Base-by-base conservation (phyloP, 805 yeast genomes). In the Saccharomycopsis synnaedendra region DNA sequence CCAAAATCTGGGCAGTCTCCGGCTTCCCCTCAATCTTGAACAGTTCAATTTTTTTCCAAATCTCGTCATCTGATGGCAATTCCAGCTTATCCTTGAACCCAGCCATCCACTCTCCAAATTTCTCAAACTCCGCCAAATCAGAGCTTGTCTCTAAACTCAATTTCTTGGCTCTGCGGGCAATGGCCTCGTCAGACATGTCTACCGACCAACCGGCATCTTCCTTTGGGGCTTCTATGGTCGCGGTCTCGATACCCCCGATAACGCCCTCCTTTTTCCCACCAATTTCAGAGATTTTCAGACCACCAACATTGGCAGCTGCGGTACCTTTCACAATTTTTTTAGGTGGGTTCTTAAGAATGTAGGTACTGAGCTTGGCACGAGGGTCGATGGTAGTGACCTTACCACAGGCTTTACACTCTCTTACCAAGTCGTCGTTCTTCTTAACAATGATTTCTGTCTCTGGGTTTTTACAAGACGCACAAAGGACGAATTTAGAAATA, bases 391-490 rank as follows among this genome's bases (percentile, higher is more conserved):
- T 58, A 27, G 73, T 62, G 55, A 34, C 41, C 64, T 82, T 79
- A 69, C 98, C 98, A 74, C 98, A 93, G 28, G 98, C 98, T 65
- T 93, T 93, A 74, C 98, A 93, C 66, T 93, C 97, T 67, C 88
- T 81, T 57, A 80, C 82, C 62, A 93, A 70, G 56, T 71, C 72
- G 41, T 82, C 93, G 55, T 78, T 82, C 57, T 80, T 83, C 58
- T 81, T 79, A 57, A 93, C 73, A 56, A 80, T 73, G 62, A 89
- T 81, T 63, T 87, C 97, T 29, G 98, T 93, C 70, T 93, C 98
- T 42, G 98, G 98, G 70, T 93, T 93, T 71, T 85, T 85, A 74
- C 98, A 93, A 49, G 86, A 75, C 31, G 85, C 89, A 77, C 98
- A 93, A 46, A 93, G 76, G 53, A 93, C 96, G 62, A 87, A 93